Percentiles rank a stretch among this genome's conserved stretches.
Evolutionary conservation across 257 asterid species (phyloP).

Genomic region (Ballota nigra): DNA sequence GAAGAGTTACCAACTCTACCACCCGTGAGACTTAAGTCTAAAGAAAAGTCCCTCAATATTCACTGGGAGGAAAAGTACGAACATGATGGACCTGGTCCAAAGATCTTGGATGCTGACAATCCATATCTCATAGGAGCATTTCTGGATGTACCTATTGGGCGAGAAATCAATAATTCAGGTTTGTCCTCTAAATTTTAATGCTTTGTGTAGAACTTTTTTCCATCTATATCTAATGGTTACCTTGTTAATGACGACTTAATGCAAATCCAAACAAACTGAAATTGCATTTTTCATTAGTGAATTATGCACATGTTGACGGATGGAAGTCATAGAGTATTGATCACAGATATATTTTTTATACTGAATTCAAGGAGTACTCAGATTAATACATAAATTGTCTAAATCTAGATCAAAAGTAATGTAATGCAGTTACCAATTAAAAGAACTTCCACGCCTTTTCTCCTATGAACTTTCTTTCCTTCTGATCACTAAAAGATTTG

Average conservation of each 20-base stretch:
- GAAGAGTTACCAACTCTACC: constrained; percentile 87
- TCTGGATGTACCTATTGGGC: constrained; percentile 89
- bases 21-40: constrained; percentile 85
- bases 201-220: background rate
- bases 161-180: constrained; percentile 71
- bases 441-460: background rate
- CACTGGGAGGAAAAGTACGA: constrained; percentile 89
- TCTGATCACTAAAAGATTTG: constrained; percentile 2
- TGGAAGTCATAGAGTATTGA: background rate
- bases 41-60: constrained; percentile 60
- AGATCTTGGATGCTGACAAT: constrained; percentile 52
- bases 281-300: background rate
- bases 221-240: background rate
- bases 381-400: background rate
- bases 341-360: background rate
- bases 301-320: constrained; percentile 1
- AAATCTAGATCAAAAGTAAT: background rate
- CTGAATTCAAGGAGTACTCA: background rate
- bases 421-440: background rate
- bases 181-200: constrained; percentile 4
- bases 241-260: background rate
- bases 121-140: constrained; percentile 71
- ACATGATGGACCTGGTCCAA: constrained; percentile 59
- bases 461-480: background rate
- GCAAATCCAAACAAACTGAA: background rate